Evolutionary conservation across 257 asterid genomes (phyloP), one percentile per base, ranked within the genome.

Genomic region (Penstemon newberryi): DNA sequence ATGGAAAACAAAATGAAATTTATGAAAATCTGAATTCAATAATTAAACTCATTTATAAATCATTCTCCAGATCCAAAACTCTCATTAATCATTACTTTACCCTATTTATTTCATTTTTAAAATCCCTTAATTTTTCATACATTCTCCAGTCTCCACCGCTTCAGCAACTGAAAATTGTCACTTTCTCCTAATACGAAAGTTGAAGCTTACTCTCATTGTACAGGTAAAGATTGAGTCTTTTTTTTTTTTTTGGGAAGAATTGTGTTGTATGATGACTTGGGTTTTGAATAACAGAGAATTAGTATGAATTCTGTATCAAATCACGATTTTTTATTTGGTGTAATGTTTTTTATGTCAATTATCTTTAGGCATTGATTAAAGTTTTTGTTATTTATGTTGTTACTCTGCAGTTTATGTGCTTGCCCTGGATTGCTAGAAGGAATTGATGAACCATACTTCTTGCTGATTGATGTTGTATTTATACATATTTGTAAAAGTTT

Each of bases 331-430:
- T 49, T 53, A 39, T 38, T 55, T 51, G 6, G 39, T 13, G 47
- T 44, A 59, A 45, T 70, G 52, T 44, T 41, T 54, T 39, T 56
- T 61, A 36, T 73, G 54, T 45, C 47, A 11, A 33, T 67, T 77
- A 33, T 41, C 39, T 33, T 53, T 19, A 57, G 62, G 64, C 15
- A 45, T 43, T 37, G 45, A 41, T 74, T 71, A 15, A 25, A 25
- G 33, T 25, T 25, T 25, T 25, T 25, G 1, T 33, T 65, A 57
- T 55, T 25, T 40, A 7, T 56, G 4, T 61, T 65, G 37, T 41
- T 42, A 5, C 40, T 74, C 1, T 68, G 77, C 77, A 76, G 79
- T 65, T 66, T 56, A 7, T 7, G 45, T 56, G 66, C 69, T 64
- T 65, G 50, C 18, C 40, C 59, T 58, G 1, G 60, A 39, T 65